A percentile compares a stretch with the other conserved stretches of the same genome.
phyloP scores from a whole-genome alignment of 345 rosid genomes.

The Salix suchowensis region DNA sequence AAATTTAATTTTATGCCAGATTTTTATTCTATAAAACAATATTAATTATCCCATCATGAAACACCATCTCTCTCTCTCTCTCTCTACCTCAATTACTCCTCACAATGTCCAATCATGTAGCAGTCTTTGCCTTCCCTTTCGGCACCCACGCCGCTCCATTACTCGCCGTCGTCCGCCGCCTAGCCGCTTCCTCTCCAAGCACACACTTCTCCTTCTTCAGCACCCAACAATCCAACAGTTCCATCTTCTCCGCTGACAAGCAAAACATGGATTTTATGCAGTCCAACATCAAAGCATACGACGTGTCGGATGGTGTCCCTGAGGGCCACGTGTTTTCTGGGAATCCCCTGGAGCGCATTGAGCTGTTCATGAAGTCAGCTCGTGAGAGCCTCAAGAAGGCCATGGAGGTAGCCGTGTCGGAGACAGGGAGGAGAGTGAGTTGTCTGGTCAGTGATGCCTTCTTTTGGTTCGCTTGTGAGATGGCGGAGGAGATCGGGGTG shows the following conservation, averaged over 20 bases:
- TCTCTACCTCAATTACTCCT: not conserved
- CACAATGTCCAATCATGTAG: slow-evolving; percentile 22
- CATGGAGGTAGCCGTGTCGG: slow-evolving; percentile 28
- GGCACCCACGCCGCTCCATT: slow-evolving; percentile 36
- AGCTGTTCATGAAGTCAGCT: slow-evolving; percentile 36
- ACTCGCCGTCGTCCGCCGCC: slow-evolving; percentile 27
- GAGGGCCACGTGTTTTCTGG: slow-evolving; percentile 22
- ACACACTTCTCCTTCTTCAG: slow-evolving; percentile 40
- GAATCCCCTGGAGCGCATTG: slow-evolving; percentile 32
- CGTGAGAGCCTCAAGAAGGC: slow-evolving; percentile 24
- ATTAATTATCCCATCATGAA: too few species aligned
- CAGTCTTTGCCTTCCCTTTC: slow-evolving; percentile 43
- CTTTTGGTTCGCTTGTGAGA: slow-evolving; percentile 22
- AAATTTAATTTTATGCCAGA: too few species aligned
- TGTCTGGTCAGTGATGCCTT: slow-evolving; percentile 39
- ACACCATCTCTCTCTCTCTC: not conserved
- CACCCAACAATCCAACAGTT: slow-evolving; percentile 5
- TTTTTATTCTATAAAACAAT: too few species aligned
- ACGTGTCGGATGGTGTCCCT: slow-evolving; percentile 32
- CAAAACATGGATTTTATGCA: not conserved
- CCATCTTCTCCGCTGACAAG: slow-evolving; percentile 8
- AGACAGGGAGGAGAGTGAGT: slow-evolving; percentile 27
- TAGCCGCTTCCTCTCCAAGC: slow-evolving; percentile 26
- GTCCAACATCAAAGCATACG: slow-evolving; percentile 16
- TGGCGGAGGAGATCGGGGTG: slow-evolving; percentile 23